Conservation (phyloP, 768 basidiomycete species). For the Rhizopogon sp. region DNA sequence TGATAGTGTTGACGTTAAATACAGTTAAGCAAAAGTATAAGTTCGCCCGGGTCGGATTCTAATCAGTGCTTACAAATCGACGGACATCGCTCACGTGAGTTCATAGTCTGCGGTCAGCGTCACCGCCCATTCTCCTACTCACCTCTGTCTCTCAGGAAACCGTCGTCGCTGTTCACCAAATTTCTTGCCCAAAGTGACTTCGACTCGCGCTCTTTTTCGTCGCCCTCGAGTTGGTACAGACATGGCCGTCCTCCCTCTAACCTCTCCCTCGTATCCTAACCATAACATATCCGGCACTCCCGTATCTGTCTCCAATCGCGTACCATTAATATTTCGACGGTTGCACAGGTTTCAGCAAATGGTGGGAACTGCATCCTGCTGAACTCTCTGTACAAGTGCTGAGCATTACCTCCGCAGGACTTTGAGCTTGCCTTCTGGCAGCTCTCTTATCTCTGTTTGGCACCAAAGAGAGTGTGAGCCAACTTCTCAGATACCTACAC, state of each 20-base stretch:
- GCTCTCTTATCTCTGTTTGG: constrained; percentile 87
- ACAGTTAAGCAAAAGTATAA: no score
- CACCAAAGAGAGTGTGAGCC: constrained; percentile 84
- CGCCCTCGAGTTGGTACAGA: constrained; percentile 13
- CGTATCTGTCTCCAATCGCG: constrained; percentile 39
- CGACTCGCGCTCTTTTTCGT: constrained; percentile 9
- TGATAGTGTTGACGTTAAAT: no score
- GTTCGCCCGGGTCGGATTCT: no score
- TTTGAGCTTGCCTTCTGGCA: constrained; percentile 98
- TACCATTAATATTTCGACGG: constrained; percentile 78
- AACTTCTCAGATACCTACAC: not conserved
- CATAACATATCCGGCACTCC: constrained; percentile 12
- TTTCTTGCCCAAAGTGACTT: constrained; percentile 11
- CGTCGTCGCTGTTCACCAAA: not conserved
- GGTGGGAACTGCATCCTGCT: constrained; percentile 38
- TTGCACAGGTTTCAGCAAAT: constrained; percentile 83
- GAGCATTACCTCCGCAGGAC: constrained; percentile 49
- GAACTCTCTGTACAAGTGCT: not conserved
- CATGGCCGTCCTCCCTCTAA: constrained; percentile 31
- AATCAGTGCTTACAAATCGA: no score
- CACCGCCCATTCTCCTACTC: no score
- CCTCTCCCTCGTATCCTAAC: constrained; percentile 20
- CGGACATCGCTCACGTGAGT: no score
- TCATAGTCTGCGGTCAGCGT: no score
- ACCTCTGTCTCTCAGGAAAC: not conserved